A percentile compares a stretch with the other conserved stretches of the same genome.
phyloP scores from a whole-genome alignment of 2,329 filamentous ascomycete species.

The Aspergillus persii region DNA sequence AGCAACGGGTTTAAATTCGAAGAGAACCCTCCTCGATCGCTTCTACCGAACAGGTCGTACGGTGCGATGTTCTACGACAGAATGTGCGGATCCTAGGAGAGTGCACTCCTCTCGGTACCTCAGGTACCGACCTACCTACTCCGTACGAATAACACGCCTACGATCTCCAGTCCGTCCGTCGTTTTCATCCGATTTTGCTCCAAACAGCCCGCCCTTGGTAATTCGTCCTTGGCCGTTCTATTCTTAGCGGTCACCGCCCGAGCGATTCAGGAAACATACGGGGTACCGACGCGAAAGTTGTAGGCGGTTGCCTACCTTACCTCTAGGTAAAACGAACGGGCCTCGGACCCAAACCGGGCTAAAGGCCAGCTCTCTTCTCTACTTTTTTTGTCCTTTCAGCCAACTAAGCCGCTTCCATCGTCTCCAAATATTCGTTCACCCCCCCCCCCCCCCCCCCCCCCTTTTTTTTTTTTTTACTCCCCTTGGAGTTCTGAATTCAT shows the following conservation, averaged over 20 bases:
- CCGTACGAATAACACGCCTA: too few species aligned
- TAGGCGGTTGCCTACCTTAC: neutral
- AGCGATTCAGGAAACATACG: neutral
- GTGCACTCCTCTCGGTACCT: too few species aligned
- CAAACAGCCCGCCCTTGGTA: neutral
- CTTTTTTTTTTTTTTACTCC: neutral
- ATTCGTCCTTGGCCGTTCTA: neutral
- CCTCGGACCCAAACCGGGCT: conserved; percentile 1
- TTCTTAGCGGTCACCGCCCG: neutral
- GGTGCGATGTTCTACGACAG: neutral
- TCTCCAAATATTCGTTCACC: conserved; percentile 3
- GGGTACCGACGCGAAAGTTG: too few species aligned
- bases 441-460: neutral
- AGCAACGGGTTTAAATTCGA: conserved; percentile 6
- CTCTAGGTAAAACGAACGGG: neutral
- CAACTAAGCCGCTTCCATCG: conserved; percentile 18
- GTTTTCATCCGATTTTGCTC: neutral
- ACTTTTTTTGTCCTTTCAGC: conserved; percentile 13
- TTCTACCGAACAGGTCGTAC: neutral
- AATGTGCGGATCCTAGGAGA: neutral
- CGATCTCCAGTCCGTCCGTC: neutral
- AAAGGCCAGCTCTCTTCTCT: conserved; percentile 3
- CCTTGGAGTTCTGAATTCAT: too few species aligned
- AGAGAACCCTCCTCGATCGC: neutral
- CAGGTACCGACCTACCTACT: too few species aligned